A percentile compares a stretch with the other conserved stretches of the same genome.
Conservation (phyloP, 352 stramenopile genomes). For the Elongisporangium anandrum region DNA sequence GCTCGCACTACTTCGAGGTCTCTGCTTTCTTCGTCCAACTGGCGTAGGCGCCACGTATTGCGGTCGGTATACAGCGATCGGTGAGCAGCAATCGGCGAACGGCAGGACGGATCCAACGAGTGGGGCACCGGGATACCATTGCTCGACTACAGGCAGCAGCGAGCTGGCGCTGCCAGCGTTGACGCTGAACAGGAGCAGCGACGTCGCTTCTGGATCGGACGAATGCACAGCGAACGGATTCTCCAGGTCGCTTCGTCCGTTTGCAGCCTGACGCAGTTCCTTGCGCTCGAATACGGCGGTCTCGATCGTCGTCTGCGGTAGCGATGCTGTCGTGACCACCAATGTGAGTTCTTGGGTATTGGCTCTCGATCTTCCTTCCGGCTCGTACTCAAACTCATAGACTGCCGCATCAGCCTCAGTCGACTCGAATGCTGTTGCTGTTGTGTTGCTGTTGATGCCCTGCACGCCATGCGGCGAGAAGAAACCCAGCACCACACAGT, state of each 20-base stretch:
- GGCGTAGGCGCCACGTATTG: neutral
- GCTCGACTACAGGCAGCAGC: conserved; percentile 23
- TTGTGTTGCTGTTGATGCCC: conserved; percentile 1
- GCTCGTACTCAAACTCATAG: neutral
- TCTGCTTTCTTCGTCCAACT: neutral
- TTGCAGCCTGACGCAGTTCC: conserved; percentile 22
- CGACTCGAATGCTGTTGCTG: neutral
- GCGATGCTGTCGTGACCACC: conserved; percentile 36
- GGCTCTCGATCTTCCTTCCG: conserved; percentile 1
- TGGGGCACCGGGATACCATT: conserved; percentile 30
- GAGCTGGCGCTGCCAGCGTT: conserved; percentile 43
- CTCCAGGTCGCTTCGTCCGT: conserved; percentile 17
- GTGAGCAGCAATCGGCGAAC: conserved; percentile 29
- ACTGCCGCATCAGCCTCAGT: neutral
- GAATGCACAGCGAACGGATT: conserved; percentile 22
- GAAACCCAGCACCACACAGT: conserved; percentile 31
- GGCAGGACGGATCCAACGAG: conserved; percentile 42
- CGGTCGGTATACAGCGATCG: conserved; percentile 14
- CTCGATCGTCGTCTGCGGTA: conserved; percentile 41
- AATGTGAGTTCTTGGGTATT: conserved; percentile 12
- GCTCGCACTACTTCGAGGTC: neutral
- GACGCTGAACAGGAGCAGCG: conserved; percentile 51
- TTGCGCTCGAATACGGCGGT: conserved; percentile 48
- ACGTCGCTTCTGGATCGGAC: conserved; percentile 11
- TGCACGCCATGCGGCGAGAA: conserved; percentile 33